Evolutionary conservation across 257 asterid genomes (phyloP).

Genomic region (Scutellaria baicalensis): DNA sequence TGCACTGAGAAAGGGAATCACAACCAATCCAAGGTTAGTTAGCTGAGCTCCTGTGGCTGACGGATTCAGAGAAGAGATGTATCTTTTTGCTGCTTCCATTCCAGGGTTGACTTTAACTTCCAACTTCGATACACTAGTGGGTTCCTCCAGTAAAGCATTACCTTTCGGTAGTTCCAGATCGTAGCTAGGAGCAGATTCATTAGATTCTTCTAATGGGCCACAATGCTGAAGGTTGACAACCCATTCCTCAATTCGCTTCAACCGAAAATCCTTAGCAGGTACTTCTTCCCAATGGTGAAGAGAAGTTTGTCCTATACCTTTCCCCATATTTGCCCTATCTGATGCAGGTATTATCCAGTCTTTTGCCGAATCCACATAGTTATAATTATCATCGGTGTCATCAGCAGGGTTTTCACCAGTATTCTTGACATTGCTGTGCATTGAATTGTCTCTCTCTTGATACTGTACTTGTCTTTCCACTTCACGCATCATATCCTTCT

Average conservation of each 20-base stretch:
- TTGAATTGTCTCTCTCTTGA: conserved; percentile 30
- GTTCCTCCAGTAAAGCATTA: conserved; percentile 26
- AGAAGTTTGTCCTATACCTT: conserved; percentile 29
- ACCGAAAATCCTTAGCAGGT: conserved; percentile 57
- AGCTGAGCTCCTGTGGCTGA: conserved; percentile 80
- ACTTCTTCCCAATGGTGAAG: conserved; percentile 36
- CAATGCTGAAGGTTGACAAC: conserved; percentile 70
- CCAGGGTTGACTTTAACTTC: conserved; percentile 58
- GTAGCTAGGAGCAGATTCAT: conserved; percentile 27
- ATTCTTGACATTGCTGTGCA: conserved; percentile 25
- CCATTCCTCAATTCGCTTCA: conserved; percentile 84
- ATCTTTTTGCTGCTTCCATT: conserved; percentile 72
- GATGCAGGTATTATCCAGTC: conserved; percentile 78
- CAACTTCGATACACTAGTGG: conserved; percentile 26
- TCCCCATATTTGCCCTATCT: conserved; percentile 38
- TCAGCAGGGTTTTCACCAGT: conserved; percentile 42
- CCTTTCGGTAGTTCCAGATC: conserved; percentile 24
- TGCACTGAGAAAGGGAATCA: conserved; percentile 83
- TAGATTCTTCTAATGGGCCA: conserved; percentile 45
- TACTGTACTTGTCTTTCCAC: conserved; percentile 24
- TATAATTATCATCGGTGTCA: conserved; percentile 38
- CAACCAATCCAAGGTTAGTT: conserved; percentile 78
- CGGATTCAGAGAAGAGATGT: conserved; percentile 68
- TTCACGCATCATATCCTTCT: conserved; percentile 31
- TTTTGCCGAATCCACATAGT: conserved; percentile 60